Percentiles rank a stretch among this genome's conserved stretches.
These are phyloP conservation scores for Urtica urens DNA, from an alignment of 306 rosid species.

Conservation along the genomic window DNA sequence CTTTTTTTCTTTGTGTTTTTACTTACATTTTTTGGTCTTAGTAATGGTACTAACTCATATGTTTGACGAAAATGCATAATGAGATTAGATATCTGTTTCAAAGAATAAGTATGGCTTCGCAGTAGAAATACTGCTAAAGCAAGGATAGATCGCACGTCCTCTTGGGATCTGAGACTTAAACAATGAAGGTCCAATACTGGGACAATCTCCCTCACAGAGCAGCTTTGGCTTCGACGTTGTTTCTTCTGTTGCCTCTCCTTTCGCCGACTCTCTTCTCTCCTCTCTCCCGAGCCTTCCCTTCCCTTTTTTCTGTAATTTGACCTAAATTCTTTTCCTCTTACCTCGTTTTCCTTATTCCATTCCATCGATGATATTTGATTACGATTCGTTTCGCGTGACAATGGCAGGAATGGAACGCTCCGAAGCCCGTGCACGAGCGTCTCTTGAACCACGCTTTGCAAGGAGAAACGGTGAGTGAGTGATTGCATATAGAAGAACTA, in stretches of 20 bases:
- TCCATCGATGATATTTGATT: too few species aligned
- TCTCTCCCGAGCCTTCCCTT: slow-evolving; percentile 43
- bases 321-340: not conserved
- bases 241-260: slow-evolving; percentile 41
- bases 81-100: too few species aligned
- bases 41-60: too few species aligned
- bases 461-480: slow-evolving; percentile 34
- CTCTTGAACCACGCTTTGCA: slow-evolving; percentile 61
- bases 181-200: slow-evolving; percentile 26
- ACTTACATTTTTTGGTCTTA: too few species aligned
- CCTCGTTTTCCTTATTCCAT: not conserved
- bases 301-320: slow-evolving; percentile 55
- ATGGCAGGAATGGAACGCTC: slow-evolving; percentile 63
- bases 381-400: not conserved
- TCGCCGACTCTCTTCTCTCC: slow-evolving; percentile 56
- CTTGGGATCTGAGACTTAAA: too few species aligned
- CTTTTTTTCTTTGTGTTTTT: too few species aligned
- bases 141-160: too few species aligned
- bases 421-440: slow-evolving; percentile 57
- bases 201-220: slow-evolving; percentile 21
- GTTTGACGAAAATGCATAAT: too few species aligned
- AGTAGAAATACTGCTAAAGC: too few species aligned
- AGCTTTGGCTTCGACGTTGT: slow-evolving; percentile 22
- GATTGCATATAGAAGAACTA: slow-evolving; percentile 22
- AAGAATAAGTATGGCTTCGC: too few species aligned